Base-by-base conservation (phyloP, 2,329 filamentous ascomycete species). In the Aspergillus candidus region DNA sequence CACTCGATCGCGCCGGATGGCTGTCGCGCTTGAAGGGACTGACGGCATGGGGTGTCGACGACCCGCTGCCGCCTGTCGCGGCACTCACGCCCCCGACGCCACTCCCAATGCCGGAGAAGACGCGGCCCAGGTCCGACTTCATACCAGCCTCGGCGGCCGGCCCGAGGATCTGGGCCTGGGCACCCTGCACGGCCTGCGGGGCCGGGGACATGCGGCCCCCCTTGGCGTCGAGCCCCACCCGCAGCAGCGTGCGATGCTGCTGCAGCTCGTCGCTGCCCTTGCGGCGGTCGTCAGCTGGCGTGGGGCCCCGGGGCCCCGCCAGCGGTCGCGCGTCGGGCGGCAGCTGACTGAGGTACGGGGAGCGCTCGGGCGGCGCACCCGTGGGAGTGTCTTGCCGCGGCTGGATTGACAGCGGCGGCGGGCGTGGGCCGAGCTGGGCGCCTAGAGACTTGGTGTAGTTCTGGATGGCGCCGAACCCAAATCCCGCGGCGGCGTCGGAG, bases 51-150 rank as follows among this genome's bases (percentile, higher is more conserved):
- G 78, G 79, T 6, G 78, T 82, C 2, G 74, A 71, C 10, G 70
- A 70, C 12, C 73, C 73, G 51, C 74, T 75, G n/a, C 65, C 71
- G 31, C 71, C 68, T 30, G 72, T 68, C 11, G 67, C 67, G 35
- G 69, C 70, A 14, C 73, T 74, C 22, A 70, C 68, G 50, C 74
- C 75, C 27, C 79, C 79, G 13, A 83, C 73, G 31, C 82, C 82
- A 62, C 80, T 83, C 12, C 82, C 90, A 53, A 97, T 88, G n/a
- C 91, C 91, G 13, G 88, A 88, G 68, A 95, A 96, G 76, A 96
- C 94, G 50, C 88, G 83, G 22, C 90, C 90, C 62, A 96, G 90
- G 63, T 96, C 91, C 61, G 83, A 94, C 73, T 96, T 95, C 60
- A 96, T 94, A 35, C 86, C 86, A 10, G 88, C 86, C 63, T 95